These are phyloP conservation scores for Amphicarpaea edgeworthii DNA, from an alignment of 306 rosid genomes.

Conservation along the genomic window DNA sequence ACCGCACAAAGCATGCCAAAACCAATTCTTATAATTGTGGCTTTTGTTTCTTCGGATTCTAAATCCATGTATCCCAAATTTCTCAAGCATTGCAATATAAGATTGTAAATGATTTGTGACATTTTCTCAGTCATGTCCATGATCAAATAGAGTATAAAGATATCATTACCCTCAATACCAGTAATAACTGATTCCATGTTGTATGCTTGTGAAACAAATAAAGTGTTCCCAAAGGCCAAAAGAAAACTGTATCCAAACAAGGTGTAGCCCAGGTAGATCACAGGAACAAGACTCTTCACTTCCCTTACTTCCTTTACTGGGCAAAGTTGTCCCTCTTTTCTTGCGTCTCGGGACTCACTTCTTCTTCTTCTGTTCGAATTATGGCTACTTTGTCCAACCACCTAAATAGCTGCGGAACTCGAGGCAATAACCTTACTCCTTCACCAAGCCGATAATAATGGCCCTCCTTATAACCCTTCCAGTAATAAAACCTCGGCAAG, in stretches of 20 bases:
- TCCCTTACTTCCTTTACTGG: background rate
- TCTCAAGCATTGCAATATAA: background rate
- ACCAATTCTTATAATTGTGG: too few species aligned
- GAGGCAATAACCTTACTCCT: background rate
- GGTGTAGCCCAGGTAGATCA: too few species aligned
- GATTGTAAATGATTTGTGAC: background rate
- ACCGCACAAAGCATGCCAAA: too few species aligned
- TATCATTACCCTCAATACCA: background rate
- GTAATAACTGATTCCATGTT: background rate
- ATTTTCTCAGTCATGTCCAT: rapidly evolving
- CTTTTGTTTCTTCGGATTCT: too few species aligned
- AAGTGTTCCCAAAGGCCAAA: conserved; percentile 2
- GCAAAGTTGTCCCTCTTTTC: background rate
- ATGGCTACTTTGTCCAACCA: background rate
- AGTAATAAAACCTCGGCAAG: background rate
- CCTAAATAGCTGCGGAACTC: background rate
- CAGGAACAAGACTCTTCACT: too few species aligned
- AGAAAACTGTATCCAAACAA: background rate
- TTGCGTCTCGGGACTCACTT: background rate
- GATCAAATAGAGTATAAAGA: too few species aligned
- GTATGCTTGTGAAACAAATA: background rate
- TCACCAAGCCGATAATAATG: background rate
- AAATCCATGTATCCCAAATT: background rate
- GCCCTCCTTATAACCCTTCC: background rate
- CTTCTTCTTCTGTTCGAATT: background rate